phyloP scores from a whole-genome alignment of 2,329 filamentous ascomycete genomes.

The Pyricularia pennisetigena region DNA sequence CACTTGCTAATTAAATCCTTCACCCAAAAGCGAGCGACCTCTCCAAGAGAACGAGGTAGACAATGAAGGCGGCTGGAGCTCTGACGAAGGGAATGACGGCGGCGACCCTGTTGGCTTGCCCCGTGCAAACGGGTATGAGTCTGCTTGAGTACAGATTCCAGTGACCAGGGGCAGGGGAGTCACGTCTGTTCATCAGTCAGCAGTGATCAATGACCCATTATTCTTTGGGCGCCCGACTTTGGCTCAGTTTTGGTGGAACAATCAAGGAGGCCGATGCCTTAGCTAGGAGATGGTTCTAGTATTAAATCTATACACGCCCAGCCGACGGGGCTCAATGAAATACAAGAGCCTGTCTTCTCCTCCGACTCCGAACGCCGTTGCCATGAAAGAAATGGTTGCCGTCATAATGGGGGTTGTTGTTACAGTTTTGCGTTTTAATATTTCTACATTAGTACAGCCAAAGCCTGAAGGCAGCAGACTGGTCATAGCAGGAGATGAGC shows the following conservation, averaged over 20 bases:
- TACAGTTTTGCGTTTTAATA: not conserved
- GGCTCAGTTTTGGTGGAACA: not conserved
- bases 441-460: not conserved
- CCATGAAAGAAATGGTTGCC: conserved; percentile 1
- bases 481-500: not conserved
- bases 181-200: not conserved
- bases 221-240: not conserved
- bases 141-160: not conserved
- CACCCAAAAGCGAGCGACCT: not conserved
- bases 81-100: conserved; percentile 21
- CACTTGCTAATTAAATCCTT: not conserved
- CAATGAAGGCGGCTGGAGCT: conserved; percentile 19
- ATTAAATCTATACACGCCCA: conserved; percentile 1
- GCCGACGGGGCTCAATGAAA: not conserved
- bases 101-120: conserved; percentile 7
- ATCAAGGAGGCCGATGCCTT: not conserved
- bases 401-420: not conserved
- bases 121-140: not conserved
- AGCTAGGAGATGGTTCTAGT: not conserved
- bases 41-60: conserved; percentile 8
- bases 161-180: not conserved
- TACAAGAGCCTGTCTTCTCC: not conserved
- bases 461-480: not conserved
- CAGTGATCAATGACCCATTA: not conserved
- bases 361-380: conserved; percentile 5